These are phyloP conservation scores for Yueomyces sinensis DNA, from an alignment of 805 yeast genomes.

Conservation along the genomic window DNA sequence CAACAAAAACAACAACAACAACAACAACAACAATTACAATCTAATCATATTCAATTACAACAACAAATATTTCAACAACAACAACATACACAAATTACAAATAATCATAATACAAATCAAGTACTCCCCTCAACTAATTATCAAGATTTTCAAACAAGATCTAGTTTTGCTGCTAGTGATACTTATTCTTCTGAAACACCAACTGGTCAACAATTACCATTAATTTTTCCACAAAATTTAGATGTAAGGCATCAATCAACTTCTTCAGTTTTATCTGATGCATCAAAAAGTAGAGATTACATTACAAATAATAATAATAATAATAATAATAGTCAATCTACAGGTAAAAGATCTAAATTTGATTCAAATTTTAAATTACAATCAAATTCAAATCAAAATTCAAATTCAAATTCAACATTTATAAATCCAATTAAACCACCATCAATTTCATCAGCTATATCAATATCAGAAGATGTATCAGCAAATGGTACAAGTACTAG, in stretches of 20 bases:
- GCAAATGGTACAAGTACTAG: neutral
- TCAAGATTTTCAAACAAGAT: slow-evolving; percentile 17
- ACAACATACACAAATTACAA: slow-evolving; percentile 3
- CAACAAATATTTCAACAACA: neutral
- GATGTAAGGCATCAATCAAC: too few relatives aligned
- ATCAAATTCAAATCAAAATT: neutral
- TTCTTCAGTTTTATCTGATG: neutral
- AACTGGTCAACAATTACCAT: slow-evolving; percentile 3
- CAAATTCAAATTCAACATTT: neutral
- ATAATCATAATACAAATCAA: neutral
- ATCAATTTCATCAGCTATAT: neutral
- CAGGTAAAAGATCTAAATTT: neutral
- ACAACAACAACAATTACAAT: slow-evolving; percentile 1
- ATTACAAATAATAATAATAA: too few relatives aligned
- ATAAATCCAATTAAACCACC: neutral
- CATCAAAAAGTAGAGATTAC: neutral
- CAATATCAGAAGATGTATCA: neutral
- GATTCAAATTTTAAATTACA: neutral
- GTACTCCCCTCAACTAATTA: neutral
- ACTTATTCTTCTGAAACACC: slow-evolving; percentile 20
- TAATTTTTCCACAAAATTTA: too few relatives aligned
- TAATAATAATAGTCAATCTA: neutral
- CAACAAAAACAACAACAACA: slow-evolving; percentile 4
- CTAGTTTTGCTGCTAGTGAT: slow-evolving; percentile 17
- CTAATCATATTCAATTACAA: neutral